Evolutionary conservation across 73 alveolate genomes (phyloP), one percentile per base, ranked within the genome.

Genomic region (Paramecium primaurelia): DNA sequence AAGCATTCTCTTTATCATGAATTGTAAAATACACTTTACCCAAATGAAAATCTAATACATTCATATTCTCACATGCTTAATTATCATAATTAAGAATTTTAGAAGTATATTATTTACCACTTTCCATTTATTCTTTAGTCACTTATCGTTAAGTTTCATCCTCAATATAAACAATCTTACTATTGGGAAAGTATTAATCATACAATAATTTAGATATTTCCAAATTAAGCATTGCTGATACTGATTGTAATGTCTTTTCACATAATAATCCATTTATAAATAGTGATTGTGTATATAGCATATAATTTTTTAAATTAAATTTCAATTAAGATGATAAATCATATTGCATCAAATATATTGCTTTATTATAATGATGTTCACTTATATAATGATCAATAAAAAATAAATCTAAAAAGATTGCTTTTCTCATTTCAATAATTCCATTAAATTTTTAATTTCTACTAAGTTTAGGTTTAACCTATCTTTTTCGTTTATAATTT

Each of bases 211-310:
- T 75, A 3, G 88, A 30, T 22, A 75, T 75, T 40, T 75, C 88
- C 11, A 75, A 75, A 40, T 75, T 75, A 1, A 75, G 59, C 88
- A 75, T 75, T 6, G 88, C 25, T 34, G 88, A 75, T 12, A 45
- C 59, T 34, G 88, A 16, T 38, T 75, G 37, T 12, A 75, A 12
- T n/a, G 88, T 75, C 34, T 45, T 30, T 34, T 75, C 37, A 36
- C 88, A 75, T 6, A 75, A 32, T 12, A 75, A 40, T 34, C 88
- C 88, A 75, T 75, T 75, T 2, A 75, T 10, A 37, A 75, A 75
- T 1, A 75, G 14, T 3, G 88, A 32, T 6, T 75, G n/a, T 14
- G 60, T 45, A 75, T 75, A 75, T 4, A 37, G 88, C 59, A 75
- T 75, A 11, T 11, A 37, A 16, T 75, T 40, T 22, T 37, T 75